Evolutionary conservation across 2,329 filamentous ascomycete genomes (phyloP).

Genomic region (Aspergillus cejpii): DNA sequence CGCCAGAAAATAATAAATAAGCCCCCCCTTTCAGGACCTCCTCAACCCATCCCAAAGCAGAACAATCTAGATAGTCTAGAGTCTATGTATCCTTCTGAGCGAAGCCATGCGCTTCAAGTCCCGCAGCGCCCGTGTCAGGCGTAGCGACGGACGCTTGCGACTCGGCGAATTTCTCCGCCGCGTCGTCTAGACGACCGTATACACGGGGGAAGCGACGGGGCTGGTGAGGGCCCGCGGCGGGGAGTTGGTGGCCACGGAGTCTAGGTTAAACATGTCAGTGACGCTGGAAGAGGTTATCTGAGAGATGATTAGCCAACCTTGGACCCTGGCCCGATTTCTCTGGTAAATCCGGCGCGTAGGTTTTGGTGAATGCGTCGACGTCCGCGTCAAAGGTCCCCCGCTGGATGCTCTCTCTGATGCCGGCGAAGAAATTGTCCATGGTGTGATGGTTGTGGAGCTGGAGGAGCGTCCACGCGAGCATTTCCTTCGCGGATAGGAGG

Average conservation of each 20-base stretch:
- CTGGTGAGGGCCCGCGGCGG: slow-evolving; percentile 58
- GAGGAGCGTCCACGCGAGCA: slow-evolving; percentile 90
- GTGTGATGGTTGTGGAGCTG: slow-evolving; percentile 85
- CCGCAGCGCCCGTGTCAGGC: slow-evolving; percentile 46
- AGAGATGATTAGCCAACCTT: slow-evolving; percentile 46
- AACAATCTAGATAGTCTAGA: neutral
- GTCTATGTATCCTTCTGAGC: slow-evolving; percentile 38
- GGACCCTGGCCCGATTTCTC: slow-evolving; percentile 70
- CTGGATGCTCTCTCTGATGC: slow-evolving; percentile 59
- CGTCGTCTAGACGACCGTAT: slow-evolving; percentile 56
- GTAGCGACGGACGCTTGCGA: slow-evolving; percentile 47
- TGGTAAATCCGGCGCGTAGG: slow-evolving; percentile 67
- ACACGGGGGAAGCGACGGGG: slow-evolving; percentile 60
- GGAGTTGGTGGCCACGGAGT: slow-evolving; percentile 75
- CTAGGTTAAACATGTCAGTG: slow-evolving; percentile 26
- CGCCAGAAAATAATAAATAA: too few relatives aligned
- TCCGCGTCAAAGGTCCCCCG: slow-evolving; percentile 51
- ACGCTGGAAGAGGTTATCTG: too few relatives aligned
- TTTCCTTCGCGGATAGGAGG: slow-evolving; percentile 82
- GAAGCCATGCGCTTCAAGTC: slow-evolving; percentile 53
- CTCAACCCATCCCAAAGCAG: too few relatives aligned
- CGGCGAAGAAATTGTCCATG: slow-evolving; percentile 65
- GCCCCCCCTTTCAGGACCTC: neutral
- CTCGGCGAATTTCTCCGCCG: slow-evolving; percentile 43
- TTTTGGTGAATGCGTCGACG: slow-evolving; percentile 53